Evolutionary conservation across 371 early-diverging fungal genomes (phyloP), one percentile per base, ranked within the genome.

Genomic region (Syncephalastrum contaminatum): DNA sequence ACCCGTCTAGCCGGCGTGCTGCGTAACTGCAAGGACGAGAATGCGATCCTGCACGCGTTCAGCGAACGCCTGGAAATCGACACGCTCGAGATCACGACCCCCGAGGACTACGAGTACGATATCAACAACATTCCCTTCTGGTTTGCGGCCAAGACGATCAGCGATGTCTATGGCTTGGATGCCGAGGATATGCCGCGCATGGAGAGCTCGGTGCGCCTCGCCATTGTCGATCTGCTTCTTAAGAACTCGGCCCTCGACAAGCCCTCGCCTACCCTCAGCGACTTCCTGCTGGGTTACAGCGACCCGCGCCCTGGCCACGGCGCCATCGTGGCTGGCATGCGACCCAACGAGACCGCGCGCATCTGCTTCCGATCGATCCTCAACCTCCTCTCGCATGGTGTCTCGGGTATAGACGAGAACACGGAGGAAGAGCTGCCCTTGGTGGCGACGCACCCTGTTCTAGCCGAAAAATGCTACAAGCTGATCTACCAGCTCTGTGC

Each of bases 401-500:
- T 75, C 42, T 63, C 64, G 2, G 62, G 40, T 14, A n/a, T n/a
- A n/a, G 70, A 63, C 16, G 62, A 53, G 15, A 47, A 56, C 18
- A 62, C 25, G 51, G 48, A 57, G 18, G 18, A 16, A 27, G 27
- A 61, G 0, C 48, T 59, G 25, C 84, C 85, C 4, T 70, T 95
- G 14, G 84, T 69, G 43, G 69, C 73, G 39, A 82, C 77, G 0
- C 91, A 93, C 52, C 93, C 97, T 15, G 80, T 82, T 18, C 73
- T 96, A 20, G 89, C 89, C 1, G 94, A 93, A 62, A 86, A 86
- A 58, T 96, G 96, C 67, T 94, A 88, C 53, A 84, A 91, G 54
- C 72, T 96, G 18, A 62, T 98, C 14, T 91, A 92, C 64, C 77
- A 71, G 41, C 81, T 98, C 18, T 92, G 92, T 61, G 62, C 87